Base-by-base conservation (phyloP, 805 yeast species). In the Tetrapisispora iriomotensis region DNA sequence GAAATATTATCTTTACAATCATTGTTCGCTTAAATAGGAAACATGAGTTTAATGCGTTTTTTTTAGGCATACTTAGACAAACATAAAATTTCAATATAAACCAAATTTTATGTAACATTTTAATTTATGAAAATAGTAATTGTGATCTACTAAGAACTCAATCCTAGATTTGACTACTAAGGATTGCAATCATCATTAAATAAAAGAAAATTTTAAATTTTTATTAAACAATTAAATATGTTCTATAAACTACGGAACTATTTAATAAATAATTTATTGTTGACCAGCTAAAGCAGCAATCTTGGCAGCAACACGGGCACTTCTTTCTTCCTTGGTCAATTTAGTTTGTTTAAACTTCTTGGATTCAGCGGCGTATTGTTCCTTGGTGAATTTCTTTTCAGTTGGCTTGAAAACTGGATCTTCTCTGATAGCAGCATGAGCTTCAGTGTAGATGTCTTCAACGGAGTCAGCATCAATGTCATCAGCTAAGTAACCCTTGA, bases 381-480 rank as follows among this genome's bases (percentile, higher is more conserved):
- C 95, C 81, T 86, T 90, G 78, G 95, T 74, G 90, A 78, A 82
- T 76, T 85, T 85, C 80, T 77, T 79, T 70, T 78, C 82, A 61
- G 95, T 72, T 66, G 87, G 83, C 75, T 81, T 82, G 82, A 77
- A 77, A 53, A 79, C 46, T 69, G 98, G 98, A 76, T 90, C 94
- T 54, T 66, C 97, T 77, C 97, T 88, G 78, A 92, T 92, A 60
- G 79, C 77, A 66, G 77, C 94, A 72, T 87, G 96, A 63, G 98
- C 98, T 62, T 78, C 82, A 53, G 77, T 60, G 88, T 90, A 92
- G 69, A 92, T 67, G 65, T 92, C 98, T 79, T 92, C 98, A 58
- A 92, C 66, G 56, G 82, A 84, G 64, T 92, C 98, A 60, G 97
- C 92, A 70, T 92, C 97, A 61, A 92, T 77, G 70, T 86, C 97